These are phyloP conservation scores for Rossbeevera mucosa DNA, from an alignment of 768 basidiomycete genomes.

Conservation along the genomic window DNA sequence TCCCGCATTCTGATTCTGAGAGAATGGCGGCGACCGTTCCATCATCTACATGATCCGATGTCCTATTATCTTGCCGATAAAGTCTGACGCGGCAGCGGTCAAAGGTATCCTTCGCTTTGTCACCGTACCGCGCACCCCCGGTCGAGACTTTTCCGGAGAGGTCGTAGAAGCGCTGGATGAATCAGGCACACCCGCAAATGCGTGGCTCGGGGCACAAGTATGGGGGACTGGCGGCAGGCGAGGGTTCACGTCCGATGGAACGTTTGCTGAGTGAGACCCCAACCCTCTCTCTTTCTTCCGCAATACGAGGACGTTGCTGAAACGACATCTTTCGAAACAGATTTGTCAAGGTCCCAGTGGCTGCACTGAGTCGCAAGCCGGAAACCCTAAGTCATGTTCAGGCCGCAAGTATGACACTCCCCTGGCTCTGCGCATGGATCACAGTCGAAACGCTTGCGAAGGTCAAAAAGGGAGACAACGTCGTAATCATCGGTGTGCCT, in stretches of 20 bases:
- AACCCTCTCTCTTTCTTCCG: neutral
- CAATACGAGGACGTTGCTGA: neutral
- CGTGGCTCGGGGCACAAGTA: slow-evolving; percentile 30
- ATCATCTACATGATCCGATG: no score
- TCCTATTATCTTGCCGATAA: no score
- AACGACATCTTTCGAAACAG: slow-evolving; percentile 5
- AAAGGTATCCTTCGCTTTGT: slow-evolving; percentile 29
- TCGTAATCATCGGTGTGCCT: slow-evolving; percentile 29
- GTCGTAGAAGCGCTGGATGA: slow-evolving; percentile 30
- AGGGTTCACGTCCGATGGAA: slow-evolving; percentile 31
- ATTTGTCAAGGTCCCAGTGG: slow-evolving; percentile 27
- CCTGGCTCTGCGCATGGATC: slow-evolving; percentile 36
- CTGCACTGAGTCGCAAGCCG: slow-evolving; percentile 30
- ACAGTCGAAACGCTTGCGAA: slow-evolving; percentile 32
- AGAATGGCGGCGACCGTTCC: no score
- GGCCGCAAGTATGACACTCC: slow-evolving; percentile 33
- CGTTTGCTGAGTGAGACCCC: slow-evolving; percentile 32
- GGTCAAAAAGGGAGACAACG: slow-evolving; percentile 31
- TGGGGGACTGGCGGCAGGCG: slow-evolving; percentile 34
- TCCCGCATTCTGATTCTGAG: neutral
- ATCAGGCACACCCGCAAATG: slow-evolving; percentile 9
- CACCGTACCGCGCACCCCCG: slow-evolving; percentile 29
- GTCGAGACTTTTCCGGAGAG: slow-evolving; percentile 34
- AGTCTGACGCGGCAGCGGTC: slow-evolving; percentile 31
- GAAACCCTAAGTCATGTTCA: slow-evolving; percentile 18